Percentiles rank a stretch among this genome's conserved stretches.
These are phyloP conservation scores for Candida boidinii DNA, from an alignment of 805 yeast genomes.

Conservation along the genomic window DNA sequence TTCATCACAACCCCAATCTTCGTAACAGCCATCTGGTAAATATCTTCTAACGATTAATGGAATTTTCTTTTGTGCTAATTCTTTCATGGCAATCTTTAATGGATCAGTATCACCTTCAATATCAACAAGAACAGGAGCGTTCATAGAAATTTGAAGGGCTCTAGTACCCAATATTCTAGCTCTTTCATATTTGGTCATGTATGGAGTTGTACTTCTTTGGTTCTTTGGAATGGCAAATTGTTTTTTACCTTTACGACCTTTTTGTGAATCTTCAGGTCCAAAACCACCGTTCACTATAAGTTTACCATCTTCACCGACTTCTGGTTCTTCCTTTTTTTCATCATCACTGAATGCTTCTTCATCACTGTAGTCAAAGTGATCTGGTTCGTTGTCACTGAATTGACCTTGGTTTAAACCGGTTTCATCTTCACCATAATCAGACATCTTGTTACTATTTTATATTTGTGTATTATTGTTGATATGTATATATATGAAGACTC, in stretches of 20 bases:
- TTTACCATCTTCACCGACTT: slow-evolving; percentile 61
- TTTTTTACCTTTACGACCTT: slow-evolving; percentile 18
- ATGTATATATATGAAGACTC: too few relatives aligned
- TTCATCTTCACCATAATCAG: slow-evolving; percentile 56
- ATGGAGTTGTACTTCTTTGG: slow-evolving; percentile 90
- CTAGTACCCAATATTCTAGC: slow-evolving; percentile 97
- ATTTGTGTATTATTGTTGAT: too few relatives aligned
- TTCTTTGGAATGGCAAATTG: slow-evolving; percentile 83
- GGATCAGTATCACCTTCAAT: slow-evolving; percentile 99
- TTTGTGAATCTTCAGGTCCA: slow-evolving; percentile 46
- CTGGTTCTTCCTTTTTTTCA: slow-evolving; percentile 29
- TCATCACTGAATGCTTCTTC: slow-evolving; percentile 32
- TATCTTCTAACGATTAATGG: slow-evolving; percentile 94
- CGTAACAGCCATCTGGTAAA: slow-evolving; percentile 93
- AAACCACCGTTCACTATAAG: slow-evolving; percentile 64
- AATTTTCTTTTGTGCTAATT: slow-evolving; percentile 86
- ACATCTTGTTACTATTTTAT: slow-evolving; percentile 25
- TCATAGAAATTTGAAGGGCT: slow-evolving; percentile 94
- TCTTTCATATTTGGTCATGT: slow-evolving; percentile 97
- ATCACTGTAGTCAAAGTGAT: slow-evolving; percentile 23
- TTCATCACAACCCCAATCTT: slow-evolving; percentile 99
- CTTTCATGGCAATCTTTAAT: slow-evolving; percentile 94
- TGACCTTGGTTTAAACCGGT: slow-evolving; percentile 66
- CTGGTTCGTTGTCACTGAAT: slow-evolving; percentile 51
- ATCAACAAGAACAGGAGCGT: slow-evolving; percentile 97